Evolutionary conservation across 768 basidiomycete genomes (phyloP), one percentile per base, ranked within the genome.

Genomic region (Rhodosporidiobolus sp.): DNA sequence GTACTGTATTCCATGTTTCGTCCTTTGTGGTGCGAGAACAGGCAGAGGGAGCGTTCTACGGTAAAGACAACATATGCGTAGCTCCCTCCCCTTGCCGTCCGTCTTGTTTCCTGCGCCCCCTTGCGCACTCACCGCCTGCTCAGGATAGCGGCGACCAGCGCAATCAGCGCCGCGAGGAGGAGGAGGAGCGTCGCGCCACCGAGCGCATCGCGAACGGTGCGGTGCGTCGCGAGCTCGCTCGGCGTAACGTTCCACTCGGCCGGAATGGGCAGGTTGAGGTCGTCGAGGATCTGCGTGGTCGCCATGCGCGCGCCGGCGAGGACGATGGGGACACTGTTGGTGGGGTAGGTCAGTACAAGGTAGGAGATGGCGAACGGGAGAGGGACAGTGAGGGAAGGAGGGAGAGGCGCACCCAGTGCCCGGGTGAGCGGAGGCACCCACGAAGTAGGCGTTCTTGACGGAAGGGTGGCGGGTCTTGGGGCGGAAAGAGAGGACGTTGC

Each of bases 361-460:
- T 57, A 58, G 20, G 19, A 49, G 34, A 26, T 55, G 12, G 14
- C 30, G 7, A 46, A 43, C 45, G 4, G 17, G n/a, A 53, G 28
- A n/a, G 26, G 49, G 50, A 49, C 5, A 10, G 26, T 30, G 50
- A 38, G 78, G 78, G 38, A 45, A 28, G 9, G 24, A 19, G 17
- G 2, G 46, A 30, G 50, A 59, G n/a, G n/a, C 56, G 7, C 6
- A 70, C 43, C 82, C 83, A 19, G 83, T 83, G 53, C 83, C 83
- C 3, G 83, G 83, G 72, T 83, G 83, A 22, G 81, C 81, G 35
- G 80, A 81, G 1, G 83, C 83, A n/a, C 83, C 83, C 43, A 83
- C 83, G 67, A 83, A 83, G 77, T 82, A 83, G 19, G 82, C 78
- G 45, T 78, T 79, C 65, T 80, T 77, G 71, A 82, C 61, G 28